These are phyloP conservation scores for Ophiostoma piceae DNA, from an alignment of 2,329 filamentous ascomycete genomes.

Conservation along the genomic window DNA sequence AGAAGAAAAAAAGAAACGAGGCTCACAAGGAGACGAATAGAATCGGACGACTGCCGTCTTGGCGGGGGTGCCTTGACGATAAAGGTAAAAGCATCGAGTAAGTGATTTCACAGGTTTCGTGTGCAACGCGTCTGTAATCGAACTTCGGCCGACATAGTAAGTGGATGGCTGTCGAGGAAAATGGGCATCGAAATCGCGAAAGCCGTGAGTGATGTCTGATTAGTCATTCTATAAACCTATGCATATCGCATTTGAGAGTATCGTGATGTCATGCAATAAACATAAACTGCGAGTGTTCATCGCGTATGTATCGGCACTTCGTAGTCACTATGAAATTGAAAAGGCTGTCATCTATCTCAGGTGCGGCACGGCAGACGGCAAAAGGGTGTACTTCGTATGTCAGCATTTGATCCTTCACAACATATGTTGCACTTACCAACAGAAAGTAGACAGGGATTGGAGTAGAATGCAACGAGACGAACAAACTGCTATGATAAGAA, in stretches of 20 bases:
- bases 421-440: background rate
- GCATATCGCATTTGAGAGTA: background rate
- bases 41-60: background rate
- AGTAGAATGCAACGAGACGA: background rate
- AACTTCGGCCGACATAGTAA: background rate
- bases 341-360: background rate
- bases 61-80: background rate
- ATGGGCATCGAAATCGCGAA: background rate
- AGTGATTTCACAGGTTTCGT: background rate
- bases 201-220: background rate
- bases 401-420: background rate
- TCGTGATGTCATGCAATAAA: background rate
- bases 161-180: background rate
- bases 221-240: background rate
- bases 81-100: conserved; percentile 2
- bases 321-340: background rate
- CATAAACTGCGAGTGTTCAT: too few relatives aligned
- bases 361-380: background rate
- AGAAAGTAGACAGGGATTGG: background rate
- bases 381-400: background rate
- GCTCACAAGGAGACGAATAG: background rate
- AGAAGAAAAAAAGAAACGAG: too few relatives aligned
- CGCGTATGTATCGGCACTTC: too few relatives aligned
- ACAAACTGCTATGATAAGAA: background rate
- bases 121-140: background rate